A percentile compares a stretch with the other conserved stretches of the same genome.
These are phyloP conservation scores for Sclerotinia minor DNA, from an alignment of 2,329 filamentous ascomycete species.

Conservation along the genomic window DNA sequence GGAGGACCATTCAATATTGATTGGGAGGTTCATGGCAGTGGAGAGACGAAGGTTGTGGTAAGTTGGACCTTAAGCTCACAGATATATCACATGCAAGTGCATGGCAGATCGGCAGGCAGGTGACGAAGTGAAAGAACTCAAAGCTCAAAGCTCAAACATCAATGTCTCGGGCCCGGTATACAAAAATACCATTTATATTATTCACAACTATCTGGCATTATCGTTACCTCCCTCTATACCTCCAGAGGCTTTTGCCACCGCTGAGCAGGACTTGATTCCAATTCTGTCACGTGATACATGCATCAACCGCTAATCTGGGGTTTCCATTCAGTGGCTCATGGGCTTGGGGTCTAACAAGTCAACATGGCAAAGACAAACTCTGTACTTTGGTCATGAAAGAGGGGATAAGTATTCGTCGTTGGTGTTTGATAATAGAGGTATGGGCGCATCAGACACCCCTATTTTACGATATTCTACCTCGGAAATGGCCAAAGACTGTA, in stretches of 20 bases:
- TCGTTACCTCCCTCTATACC: background rate
- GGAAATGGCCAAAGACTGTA: conserved; percentile 77
- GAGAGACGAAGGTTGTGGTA: conserved; percentile 71
- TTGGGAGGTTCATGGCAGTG: conserved; percentile 79
- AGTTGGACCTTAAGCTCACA: conserved; percentile 3
- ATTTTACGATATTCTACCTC: conserved; percentile 75
- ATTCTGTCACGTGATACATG: background rate
- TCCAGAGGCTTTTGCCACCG: background rate
- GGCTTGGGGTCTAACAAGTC: conserved; percentile 69
- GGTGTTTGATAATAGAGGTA: conserved; percentile 77
- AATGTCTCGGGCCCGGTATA: no score
- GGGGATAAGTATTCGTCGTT: conserved; percentile 69
- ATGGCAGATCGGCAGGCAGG: conserved; percentile 20
- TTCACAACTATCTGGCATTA: background rate
- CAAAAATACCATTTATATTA: background rate
- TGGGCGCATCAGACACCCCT: conserved; percentile 78
- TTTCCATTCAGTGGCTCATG: conserved; percentile 66
- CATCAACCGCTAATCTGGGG: conserved; percentile 26
- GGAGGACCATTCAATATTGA: conserved; percentile 75
- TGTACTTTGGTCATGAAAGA: conserved; percentile 74
- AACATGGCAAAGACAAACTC: conserved; percentile 80
- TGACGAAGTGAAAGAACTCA: background rate
- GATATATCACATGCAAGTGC: conserved; percentile 1
- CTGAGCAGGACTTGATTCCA: background rate
- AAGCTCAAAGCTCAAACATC: no score